These are phyloP conservation scores for Lizonia empirigonia DNA, from an alignment of 2,329 filamentous ascomycete genomes.

Conservation along the genomic window DNA sequence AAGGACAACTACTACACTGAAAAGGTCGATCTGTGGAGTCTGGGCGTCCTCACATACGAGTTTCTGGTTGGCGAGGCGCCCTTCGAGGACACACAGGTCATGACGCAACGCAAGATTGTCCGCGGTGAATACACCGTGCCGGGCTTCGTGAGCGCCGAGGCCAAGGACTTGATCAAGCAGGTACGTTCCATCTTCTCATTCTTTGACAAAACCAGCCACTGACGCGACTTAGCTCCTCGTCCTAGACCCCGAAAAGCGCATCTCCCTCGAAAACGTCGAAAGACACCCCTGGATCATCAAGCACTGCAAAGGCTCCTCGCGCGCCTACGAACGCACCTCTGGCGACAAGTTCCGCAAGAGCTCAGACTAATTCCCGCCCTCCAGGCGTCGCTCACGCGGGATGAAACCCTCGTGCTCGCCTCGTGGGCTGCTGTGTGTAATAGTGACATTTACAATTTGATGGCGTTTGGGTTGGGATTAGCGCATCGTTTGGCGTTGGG, in stretches of 20 bases:
- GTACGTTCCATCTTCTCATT: slow-evolving; percentile 58
- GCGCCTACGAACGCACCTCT: slow-evolving; percentile 42
- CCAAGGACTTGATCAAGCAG: slow-evolving; percentile 88
- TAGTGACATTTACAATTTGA: slow-evolving; percentile 2
- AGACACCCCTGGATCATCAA: slow-evolving; percentile 96
- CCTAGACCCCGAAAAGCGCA: slow-evolving; percentile 89
- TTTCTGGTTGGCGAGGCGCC: slow-evolving; percentile 95
- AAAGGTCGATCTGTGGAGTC: slow-evolving; percentile 95
- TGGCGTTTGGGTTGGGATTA: slow-evolving; percentile 2
- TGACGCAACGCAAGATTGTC: slow-evolving; percentile 90
- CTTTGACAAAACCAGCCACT: slow-evolving; percentile 4
- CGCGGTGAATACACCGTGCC: slow-evolving; percentile 92
- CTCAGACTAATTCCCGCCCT: slow-evolving; percentile 20
- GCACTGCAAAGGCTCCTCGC: slow-evolving; percentile 68
- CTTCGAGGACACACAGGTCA: slow-evolving; percentile 92
- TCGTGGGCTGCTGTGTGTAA: background rate
- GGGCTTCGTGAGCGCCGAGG: slow-evolving; percentile 86
- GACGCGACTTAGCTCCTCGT: slow-evolving; percentile 64
- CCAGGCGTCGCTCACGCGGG: background rate
- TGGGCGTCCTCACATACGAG: slow-evolving; percentile 94
- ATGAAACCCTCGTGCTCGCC: background rate
- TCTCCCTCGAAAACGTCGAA: slow-evolving; percentile 86
- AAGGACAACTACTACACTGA: slow-evolving; percentile 90
- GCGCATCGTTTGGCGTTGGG: slow-evolving; percentile 6
- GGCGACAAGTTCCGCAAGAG: slow-evolving; percentile 37